Conservation (phyloP, 495 filamentous ascomycete genomes). For the Trichoderma virens region DNA sequence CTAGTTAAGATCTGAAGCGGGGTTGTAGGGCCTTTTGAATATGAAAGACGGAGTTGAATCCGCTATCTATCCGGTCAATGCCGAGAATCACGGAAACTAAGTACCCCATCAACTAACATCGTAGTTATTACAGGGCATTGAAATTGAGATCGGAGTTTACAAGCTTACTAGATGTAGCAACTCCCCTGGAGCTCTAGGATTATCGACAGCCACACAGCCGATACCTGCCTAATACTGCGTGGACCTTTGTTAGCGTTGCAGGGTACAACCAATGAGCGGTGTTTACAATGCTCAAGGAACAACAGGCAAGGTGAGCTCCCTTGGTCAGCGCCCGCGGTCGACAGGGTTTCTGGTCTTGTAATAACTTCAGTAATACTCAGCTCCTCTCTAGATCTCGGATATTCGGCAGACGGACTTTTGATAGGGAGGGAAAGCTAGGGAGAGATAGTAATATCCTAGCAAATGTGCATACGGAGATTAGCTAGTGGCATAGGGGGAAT, state of each 20-base stretch:
- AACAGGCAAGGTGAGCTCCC: neutral
- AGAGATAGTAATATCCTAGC: neutral
- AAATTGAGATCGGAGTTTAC: neutral
- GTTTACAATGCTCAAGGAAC: neutral
- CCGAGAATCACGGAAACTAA: neutral
- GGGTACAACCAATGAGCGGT: neutral
- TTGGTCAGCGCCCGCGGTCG: neutral
- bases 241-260: conserved; percentile 1
- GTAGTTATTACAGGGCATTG: neutral
- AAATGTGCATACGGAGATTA: neutral
- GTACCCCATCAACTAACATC: neutral
- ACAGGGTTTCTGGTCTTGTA: neutral
- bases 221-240: conserved; percentile 3
- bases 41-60: neutral
- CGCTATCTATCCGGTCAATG: neutral
- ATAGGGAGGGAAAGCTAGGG: neutral
- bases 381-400: neutral
- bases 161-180: neutral
- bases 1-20: neutral
- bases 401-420: neutral
- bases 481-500: neutral
- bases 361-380: neutral
- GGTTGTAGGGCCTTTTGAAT: neutral
- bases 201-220: neutral
- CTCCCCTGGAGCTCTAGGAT: neutral